phyloP scores from a whole-genome alignment of 768 basidiomycete species.

The Collybia mongolica region DNA sequence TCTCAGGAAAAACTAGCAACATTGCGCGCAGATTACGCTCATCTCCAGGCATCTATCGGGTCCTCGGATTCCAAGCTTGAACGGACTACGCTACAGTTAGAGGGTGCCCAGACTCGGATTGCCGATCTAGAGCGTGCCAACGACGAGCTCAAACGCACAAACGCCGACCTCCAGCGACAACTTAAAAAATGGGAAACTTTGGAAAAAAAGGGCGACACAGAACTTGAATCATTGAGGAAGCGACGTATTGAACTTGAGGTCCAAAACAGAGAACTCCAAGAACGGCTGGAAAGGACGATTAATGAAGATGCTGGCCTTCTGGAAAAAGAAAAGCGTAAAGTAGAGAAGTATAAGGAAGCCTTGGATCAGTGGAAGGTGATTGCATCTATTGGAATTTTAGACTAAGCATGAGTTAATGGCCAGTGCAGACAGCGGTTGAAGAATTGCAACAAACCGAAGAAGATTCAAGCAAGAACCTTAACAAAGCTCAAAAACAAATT shows the following conservation, averaged over 20 bases:
- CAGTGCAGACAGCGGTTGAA: constrained; percentile 33
- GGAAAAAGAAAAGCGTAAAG: constrained; percentile 41
- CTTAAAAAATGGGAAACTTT: constrained; percentile 67
- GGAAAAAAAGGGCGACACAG: constrained; percentile 62
- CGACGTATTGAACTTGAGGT: constrained; percentile 56
- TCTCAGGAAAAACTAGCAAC: constrained; percentile 33
- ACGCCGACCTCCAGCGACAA: constrained; percentile 57
- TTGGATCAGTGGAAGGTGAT: constrained; percentile 47
- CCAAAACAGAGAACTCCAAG: constrained; percentile 46
- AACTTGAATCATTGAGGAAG: constrained; percentile 54
- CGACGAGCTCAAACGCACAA: constrained; percentile 57
- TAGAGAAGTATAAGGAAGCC: constrained; percentile 40
- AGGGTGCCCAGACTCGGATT: constrained; percentile 50
- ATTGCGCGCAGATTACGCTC: constrained; percentile 50
- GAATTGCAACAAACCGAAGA: constrained; percentile 34
- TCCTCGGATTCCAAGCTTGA: constrained; percentile 52
- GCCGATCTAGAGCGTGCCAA: constrained; percentile 55
- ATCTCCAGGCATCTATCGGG: constrained; percentile 44
- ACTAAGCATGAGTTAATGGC: not conserved
- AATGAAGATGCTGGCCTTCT: constrained; percentile 32
- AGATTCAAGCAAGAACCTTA: constrained; percentile 31
- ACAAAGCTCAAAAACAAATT: constrained; percentile 39
- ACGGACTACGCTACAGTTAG: constrained; percentile 55
- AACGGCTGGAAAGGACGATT: constrained; percentile 30
- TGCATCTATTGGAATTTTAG: not conserved